Conservation (phyloP, 2,329 filamentous ascomycete genomes). For the Ophiostoma sp. region DNA sequence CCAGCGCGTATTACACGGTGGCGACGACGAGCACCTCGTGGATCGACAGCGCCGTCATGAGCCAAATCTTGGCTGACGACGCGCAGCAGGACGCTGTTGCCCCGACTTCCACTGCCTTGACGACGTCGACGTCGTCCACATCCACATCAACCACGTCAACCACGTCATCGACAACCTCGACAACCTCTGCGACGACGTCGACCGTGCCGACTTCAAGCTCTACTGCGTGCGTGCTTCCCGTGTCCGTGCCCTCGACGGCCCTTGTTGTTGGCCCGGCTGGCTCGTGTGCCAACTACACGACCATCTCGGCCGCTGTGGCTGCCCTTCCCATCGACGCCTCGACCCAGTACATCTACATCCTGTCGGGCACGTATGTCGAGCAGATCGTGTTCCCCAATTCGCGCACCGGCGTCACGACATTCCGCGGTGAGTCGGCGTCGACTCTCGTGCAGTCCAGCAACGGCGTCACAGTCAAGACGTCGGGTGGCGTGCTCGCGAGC, state of each 20-base stretch:
- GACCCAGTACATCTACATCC: slow-evolving; percentile 38
- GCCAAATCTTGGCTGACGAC: slow-evolving; percentile 13
- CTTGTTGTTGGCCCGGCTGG: slow-evolving; percentile 18
- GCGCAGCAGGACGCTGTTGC: slow-evolving; percentile 26
- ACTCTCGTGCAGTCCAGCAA: slow-evolving; percentile 36
- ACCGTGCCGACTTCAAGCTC: not conserved
- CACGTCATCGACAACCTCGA: not conserved
- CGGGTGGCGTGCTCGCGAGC: slow-evolving; percentile 37
- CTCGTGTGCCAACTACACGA: slow-evolving; percentile 33
- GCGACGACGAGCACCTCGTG: slow-evolving; percentile 34
- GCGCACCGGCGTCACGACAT: slow-evolving; percentile 37
- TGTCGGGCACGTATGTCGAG: slow-evolving; percentile 38
- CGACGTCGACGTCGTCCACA: not conserved
- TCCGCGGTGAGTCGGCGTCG: slow-evolving; percentile 33
- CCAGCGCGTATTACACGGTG: slow-evolving; percentile 33
- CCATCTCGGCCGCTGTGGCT: slow-evolving; percentile 40
- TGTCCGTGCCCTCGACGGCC: slow-evolving; percentile 33
- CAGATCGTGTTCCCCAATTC: slow-evolving; percentile 36
- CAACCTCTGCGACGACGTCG: not conserved
- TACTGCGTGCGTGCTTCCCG: slow-evolving; percentile 18
- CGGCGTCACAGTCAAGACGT: slow-evolving; percentile 35
- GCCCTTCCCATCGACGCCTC: slow-evolving; percentile 40
- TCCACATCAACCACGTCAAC: not conserved
- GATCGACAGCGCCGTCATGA: slow-evolving; percentile 32
- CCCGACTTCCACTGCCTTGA: not conserved